Evolutionary conservation across 1,284 basidiomycete species (phyloP).

Genomic region (Fomes fomentarius): DNA sequence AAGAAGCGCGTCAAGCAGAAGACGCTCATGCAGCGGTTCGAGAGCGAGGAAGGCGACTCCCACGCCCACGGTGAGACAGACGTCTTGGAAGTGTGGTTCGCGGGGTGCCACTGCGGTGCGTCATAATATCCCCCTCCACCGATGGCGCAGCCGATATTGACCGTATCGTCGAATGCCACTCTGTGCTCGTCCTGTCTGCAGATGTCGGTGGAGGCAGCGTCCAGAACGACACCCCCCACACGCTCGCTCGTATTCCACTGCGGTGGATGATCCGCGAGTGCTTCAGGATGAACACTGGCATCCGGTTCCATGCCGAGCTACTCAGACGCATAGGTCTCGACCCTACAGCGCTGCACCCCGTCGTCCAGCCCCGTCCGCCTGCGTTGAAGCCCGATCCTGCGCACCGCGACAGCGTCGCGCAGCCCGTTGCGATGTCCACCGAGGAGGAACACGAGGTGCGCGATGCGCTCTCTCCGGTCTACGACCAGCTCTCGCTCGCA

Average conservation of each 20-base stretch:
- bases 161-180: neutral
- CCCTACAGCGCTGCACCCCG: slow-evolving; percentile 38
- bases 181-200: slow-evolving; percentile 25
- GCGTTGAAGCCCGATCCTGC: slow-evolving; percentile 7
- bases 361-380: slow-evolving; percentile 8
- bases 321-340: slow-evolving; percentile 54
- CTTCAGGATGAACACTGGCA: slow-evolving; percentile 43
- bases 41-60: slow-evolving; percentile 9
- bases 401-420: slow-evolving; percentile 4
- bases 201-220: slow-evolving; percentile 61
- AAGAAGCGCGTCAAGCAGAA: neutral
- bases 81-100: slow-evolving; percentile 57
- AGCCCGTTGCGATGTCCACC: neutral
- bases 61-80: slow-evolving; percentile 38
- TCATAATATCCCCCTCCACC: slow-evolving; percentile 1
- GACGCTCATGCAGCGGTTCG: slow-evolving; percentile 20
- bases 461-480: slow-evolving; percentile 5
- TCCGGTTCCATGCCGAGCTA: slow-evolving; percentile 43
- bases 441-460: slow-evolving; percentile 8
- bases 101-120: slow-evolving; percentile 54
- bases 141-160: neutral
- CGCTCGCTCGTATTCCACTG: slow-evolving; percentile 60
- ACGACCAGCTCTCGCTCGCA: slow-evolving; percentile 4
- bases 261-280: slow-evolving; percentile 71
- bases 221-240: slow-evolving; percentile 50